Evolutionary conservation across 2,329 filamentous ascomycete genomes (phyloP), one percentile per base, ranked within the genome.

Genomic region (Verticillium longisporum): DNA sequence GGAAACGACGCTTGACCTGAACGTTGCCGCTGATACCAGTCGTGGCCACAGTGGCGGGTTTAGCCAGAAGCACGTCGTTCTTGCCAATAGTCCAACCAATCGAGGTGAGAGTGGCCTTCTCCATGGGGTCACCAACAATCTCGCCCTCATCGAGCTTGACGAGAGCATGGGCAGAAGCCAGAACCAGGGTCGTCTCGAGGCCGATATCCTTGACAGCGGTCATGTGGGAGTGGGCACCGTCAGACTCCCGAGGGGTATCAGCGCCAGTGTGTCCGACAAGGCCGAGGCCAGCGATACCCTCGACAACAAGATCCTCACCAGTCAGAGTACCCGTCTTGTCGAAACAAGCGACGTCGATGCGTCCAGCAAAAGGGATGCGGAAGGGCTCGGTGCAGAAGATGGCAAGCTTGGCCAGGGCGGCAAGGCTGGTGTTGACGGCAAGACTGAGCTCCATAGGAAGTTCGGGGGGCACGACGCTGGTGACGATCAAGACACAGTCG

Each of bases 311-410:
- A 72, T 99, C 94, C 73, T 99, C 95, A 57, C 95, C 95, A 41
- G 95, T 99, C 62, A 99, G 78, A 1, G 95, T 99, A 66, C 95
- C 95, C 13, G 95, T 99, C 82, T 99, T 99, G 77, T 99, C 95
- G 67, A 99, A 99, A 78, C 95, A 99, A 65, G 95, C 93, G 60
- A 99, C 84, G 73, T 99, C 96, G 62, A 99, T 90, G 65, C 95
- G 91, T 36, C 95, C 95, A 66, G 93, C 96, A 68, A 90, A 98
- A 0, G 96, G 96, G 69, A 99, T 99, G 61, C 95, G 89, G 86
- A 99, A 99, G 33, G 95, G 95, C 74, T 99, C 96, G 2, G 95
- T 99, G 73, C 95, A 99, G 81, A 97, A 99, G 69, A 99, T 99
- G 63, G 96, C 95, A 68, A 89, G 94, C 75, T 94, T 96, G 77